Conservation (phyloP, 179 eudicot species). For the Actinidia polygama region DNA sequence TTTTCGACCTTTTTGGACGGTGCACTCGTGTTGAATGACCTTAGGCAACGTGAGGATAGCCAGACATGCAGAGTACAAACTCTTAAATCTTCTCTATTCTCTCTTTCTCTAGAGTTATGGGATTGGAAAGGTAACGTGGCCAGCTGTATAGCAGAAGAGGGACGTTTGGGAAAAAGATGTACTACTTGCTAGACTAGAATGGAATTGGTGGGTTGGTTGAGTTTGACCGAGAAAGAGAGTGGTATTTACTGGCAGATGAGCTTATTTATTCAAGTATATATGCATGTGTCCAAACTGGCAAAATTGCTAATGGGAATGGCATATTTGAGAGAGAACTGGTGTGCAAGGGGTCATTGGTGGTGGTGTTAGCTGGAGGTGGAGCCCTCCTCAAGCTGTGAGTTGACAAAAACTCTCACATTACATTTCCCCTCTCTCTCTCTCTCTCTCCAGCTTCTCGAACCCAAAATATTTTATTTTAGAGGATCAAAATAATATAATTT, state of each 20-base stretch:
- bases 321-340: neutral
- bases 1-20: neutral
- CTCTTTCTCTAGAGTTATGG: slow-evolving; percentile 2
- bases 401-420: neutral
- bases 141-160: slow-evolving; percentile 27
- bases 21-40: slow-evolving; percentile 3
- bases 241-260: neutral
- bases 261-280: neutral
- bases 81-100: neutral
- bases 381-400: neutral
- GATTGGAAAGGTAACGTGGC: slow-evolving; percentile 29
- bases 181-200: too few species aligned
- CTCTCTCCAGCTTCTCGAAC: neutral
- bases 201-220: neutral
- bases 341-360: neutral
- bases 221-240: slow-evolving; percentile 16
- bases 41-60: slow-evolving; percentile 21
- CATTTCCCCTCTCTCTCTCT: neutral
- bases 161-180: neutral
- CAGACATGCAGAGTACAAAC: neutral
- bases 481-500: too few species aligned
- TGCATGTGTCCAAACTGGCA: neutral
- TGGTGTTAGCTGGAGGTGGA: slow-evolving; percentile 12
- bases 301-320: neutral
- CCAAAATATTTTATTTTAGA: neutral